Evolutionary conservation across 2,329 filamentous ascomycete species (phyloP), one percentile per base, ranked within the genome.

Genomic region (Aspergillus flavus): DNA sequence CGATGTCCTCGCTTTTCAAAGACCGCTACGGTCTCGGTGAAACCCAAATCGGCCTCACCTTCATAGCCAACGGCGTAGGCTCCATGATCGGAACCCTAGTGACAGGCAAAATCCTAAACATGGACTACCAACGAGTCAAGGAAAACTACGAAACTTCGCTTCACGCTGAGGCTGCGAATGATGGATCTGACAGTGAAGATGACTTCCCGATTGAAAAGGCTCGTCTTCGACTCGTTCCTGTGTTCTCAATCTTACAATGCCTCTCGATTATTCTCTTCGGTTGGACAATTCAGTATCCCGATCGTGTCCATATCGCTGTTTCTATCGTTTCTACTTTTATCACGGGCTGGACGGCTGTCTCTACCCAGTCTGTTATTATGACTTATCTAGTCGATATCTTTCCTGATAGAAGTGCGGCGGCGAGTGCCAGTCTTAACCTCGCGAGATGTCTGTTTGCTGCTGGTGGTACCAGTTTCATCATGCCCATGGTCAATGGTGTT

Each of bases 341-440:
- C 43, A 82, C 81, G 0, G 84, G 85, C 4, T 85, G 83, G 83
- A 79, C 83, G 0, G 79, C 80, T 0, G 77, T 84, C 6, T 84
- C 83, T 0, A 83, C 78, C 3, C 79, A 84, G 45, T 82, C 80
- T 1, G 68, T 82, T 1, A 76, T 85, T 34, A 83, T 79, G 73
- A 86, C 84, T 0, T 86, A 84, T 61, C 75, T 86, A 0, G 80
- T 86, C 3, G 85, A 87, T 66, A 72, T 86, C 0, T 87, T 84
- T 63, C 79, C 80, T 0, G 79, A 81, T 14, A 73, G 75, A 11
- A 83, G 82, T 61, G 85, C 84, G 0, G 81, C 82, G 0, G 84
- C 84, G 0, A 85, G 79, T 52, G 85, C 85, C 0, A 83, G 81
- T 52, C 68, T 86, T 28, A 87, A 87, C 64, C 75, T 87, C 3